Percentiles rank a stretch among this genome's conserved stretches.
Conservation (phyloP, 2,329 filamentous ascomycete species). For the Trichoderma oligosporum region DNA sequence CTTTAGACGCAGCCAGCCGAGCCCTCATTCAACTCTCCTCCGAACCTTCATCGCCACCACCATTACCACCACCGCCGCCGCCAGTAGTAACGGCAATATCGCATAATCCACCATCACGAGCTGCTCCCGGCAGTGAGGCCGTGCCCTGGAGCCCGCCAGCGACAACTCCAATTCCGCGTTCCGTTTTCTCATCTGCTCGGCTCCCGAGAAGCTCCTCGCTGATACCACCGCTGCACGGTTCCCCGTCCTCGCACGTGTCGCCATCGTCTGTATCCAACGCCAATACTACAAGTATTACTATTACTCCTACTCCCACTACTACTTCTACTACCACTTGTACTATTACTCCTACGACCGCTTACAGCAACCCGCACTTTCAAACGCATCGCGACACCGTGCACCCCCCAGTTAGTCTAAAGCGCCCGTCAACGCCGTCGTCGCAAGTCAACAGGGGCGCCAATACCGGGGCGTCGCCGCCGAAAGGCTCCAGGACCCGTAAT, state of each 20-base stretch:
- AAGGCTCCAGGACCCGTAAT: slow-evolving; percentile 47
- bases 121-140: not conserved
- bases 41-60: slow-evolving; percentile 11
- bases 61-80: slow-evolving; percentile 5
- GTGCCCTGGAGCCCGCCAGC: slow-evolving; percentile 20
- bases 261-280: slow-evolving; percentile 22
- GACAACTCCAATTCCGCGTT: slow-evolving; percentile 28
- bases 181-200: slow-evolving; percentile 31
- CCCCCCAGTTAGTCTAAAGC: slow-evolving; percentile 19
- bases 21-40: not conserved
- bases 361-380: not conserved
- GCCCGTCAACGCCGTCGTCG: slow-evolving; percentile 22
- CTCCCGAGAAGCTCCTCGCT: slow-evolving; percentile 44
- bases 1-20: slow-evolving; percentile 9
- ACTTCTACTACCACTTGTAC: too few relatives aligned
- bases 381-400: slow-evolving; percentile 17
- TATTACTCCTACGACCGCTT: too few relatives aligned
- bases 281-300: slow-evolving; percentile 13
- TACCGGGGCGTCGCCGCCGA: slow-evolving; percentile 33
- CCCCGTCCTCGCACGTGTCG: slow-evolving; percentile 20
- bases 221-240: slow-evolving; percentile 37
- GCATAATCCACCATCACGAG: slow-evolving; percentile 11
- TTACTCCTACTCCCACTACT: too few relatives aligned
- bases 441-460: slow-evolving; percentile 20
- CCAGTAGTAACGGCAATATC: slow-evolving; percentile 1